Base-by-base conservation (phyloP, 805 yeast genomes). In the Yarrowia sp. region DNA sequence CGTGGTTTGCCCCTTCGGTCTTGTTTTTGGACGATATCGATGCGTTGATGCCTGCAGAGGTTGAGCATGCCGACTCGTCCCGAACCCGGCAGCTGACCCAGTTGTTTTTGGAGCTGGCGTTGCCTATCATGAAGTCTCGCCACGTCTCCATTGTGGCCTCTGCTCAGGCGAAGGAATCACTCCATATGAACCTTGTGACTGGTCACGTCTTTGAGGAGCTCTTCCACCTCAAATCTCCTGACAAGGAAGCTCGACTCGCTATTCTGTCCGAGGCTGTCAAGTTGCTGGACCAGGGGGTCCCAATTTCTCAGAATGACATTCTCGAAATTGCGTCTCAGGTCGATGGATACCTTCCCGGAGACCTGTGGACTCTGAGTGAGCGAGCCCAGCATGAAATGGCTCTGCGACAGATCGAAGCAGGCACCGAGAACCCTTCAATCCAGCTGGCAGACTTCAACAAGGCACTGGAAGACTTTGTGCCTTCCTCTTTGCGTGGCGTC, bases 281-380 rank as follows among this genome's bases (percentile, higher is more conserved):
- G 2, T 61, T 64, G 3, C 75, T 84, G 62, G 77, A 80, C 44
- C 63, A 80, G 10, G 12, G 14, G 4, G 29, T n/a, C 19, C 29
- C 33, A 9, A 16, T 55, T 9, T 55, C 61, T 3, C 46, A 39
- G 21, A 38, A 38, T 38, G 61, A 55, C 24, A 18, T 55, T 29
- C 73, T 80, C 24, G 86, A 84, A 65, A 73, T 86, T 29, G 79
- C 86, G 0, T 65, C 71, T 6, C 93, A 86, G 60, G 88, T 96
- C 0, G 98, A 93, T 68, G 98, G 98, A 0, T 93, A 86, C 71
- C 81, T 89, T 27, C 96, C 97, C 0, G 83, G 84, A 24, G 99
- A 93, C 71, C 71, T 93, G 63, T 83, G 84, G 73, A 81, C 83
- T 5, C 74, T 93, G 10, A 79, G 83, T 31, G 96, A 89, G 65